Conservation (phyloP, 768 basidiomycete genomes). For the Lyophyllum decastes region DNA sequence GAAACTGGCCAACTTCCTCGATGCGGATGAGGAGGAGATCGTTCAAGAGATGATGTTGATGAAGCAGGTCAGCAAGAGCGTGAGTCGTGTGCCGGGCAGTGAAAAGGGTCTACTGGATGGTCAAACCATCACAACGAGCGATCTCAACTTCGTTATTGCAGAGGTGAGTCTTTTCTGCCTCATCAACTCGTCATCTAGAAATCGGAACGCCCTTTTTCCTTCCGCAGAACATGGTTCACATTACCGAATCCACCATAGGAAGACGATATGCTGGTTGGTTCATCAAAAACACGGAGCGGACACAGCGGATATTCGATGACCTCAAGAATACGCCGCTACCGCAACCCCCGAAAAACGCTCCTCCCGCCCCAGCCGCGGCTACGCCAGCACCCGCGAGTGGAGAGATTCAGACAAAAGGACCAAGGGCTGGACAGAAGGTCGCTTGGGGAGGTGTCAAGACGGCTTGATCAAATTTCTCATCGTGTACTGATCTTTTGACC, state of each 20-base stretch:
- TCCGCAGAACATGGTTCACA: conserved; percentile 90
- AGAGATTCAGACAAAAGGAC: conserved; percentile 24
- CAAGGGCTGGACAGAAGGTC: conserved; percentile 54
- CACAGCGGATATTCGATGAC: conserved; percentile 84
- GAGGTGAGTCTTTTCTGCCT: conserved; percentile 55
- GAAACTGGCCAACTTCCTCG: conserved; percentile 91
- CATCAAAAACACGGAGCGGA: conserved; percentile 92
- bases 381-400: conserved; percentile 22
- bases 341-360: conserved; percentile 28
- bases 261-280: conserved; percentile 96
- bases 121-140: conserved; percentile 85
- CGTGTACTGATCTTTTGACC: background rate
- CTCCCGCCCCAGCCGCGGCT: conserved; percentile 21
- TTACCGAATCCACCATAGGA: conserved; percentile 92
- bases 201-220: background rate
- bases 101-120: conserved; percentile 73
- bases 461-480: conserved; percentile 14
- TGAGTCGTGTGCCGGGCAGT: conserved; percentile 63
- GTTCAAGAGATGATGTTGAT: conserved; percentile 97
- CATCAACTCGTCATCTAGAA: background rate
- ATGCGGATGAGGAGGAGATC: conserved; percentile 91
- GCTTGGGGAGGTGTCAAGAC: conserved; percentile 59
- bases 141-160: conserved; percentile 94
- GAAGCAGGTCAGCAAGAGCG: conserved; percentile 83
- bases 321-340: conserved; percentile 58